A percentile compares a stretch with the other conserved stretches of the same genome.
Evolutionary conservation across 2,329 filamentous ascomycete species (phyloP).

Genomic region (Pseudocercospora pini-densiflorae): DNA sequence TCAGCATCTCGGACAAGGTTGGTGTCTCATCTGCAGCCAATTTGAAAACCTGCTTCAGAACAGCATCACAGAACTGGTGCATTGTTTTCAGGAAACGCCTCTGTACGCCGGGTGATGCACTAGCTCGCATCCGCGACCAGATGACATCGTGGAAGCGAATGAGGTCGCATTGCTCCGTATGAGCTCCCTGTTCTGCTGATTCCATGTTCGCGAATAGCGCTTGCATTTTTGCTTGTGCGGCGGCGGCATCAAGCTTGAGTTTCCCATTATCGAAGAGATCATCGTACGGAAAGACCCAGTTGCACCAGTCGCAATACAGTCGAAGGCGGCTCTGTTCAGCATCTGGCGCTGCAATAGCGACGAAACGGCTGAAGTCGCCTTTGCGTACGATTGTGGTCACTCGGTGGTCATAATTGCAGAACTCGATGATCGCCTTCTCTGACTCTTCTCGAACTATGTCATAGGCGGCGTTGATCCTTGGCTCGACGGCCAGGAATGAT

Average conservation of each 20-base stretch:
- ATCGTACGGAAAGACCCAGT: conserved; percentile 13
- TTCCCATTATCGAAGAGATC: conserved; percentile 15
- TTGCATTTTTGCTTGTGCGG: not conserved
- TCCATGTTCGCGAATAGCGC: conserved; percentile 1
- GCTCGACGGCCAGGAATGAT: conserved; percentile 1
- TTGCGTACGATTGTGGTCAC: not conserved
- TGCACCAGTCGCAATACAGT: conserved; percentile 7
- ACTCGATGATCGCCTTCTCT: not conserved
- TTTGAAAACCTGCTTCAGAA: not conserved
- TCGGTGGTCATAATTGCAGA: not conserved
- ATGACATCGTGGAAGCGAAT: not conserved
- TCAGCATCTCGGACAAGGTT: not conserved
- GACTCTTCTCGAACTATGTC: not conserved
- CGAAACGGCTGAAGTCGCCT: conserved; percentile 4
- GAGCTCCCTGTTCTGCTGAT: not conserved
- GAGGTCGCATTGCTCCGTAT: not conserved
- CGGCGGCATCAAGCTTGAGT: not conserved
- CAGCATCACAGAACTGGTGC: conserved; percentile 1
- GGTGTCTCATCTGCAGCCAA: not conserved
- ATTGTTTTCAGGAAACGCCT: not conserved
- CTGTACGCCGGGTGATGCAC: not conserved
- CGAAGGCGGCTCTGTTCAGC: not conserved
- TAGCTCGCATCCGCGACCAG: not conserved
- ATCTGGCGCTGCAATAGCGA: conserved; percentile 7
- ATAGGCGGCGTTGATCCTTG: not conserved